These are phyloP conservation scores for Annona squamosa DNA, from an alignment of 164 flowering plant genomes.

Conservation along the genomic window DNA sequence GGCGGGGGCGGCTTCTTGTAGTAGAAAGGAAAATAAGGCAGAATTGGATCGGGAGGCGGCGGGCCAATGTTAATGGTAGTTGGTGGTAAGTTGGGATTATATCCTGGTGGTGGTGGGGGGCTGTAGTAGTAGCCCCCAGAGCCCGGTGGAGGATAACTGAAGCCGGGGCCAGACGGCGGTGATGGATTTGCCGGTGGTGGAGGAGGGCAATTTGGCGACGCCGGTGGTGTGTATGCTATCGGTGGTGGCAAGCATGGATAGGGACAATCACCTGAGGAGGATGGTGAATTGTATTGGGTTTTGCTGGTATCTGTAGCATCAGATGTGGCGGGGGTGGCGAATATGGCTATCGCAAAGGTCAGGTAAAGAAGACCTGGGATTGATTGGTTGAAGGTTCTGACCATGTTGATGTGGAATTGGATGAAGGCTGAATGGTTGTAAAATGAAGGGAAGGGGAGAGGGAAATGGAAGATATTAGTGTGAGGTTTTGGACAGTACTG, in stretches of 20 bases:
- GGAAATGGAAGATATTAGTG: background rate
- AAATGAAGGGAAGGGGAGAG: background rate
- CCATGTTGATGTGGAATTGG: background rate
- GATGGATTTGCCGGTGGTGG: background rate
- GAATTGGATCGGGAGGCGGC: background rate
- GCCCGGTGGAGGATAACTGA: background rate
- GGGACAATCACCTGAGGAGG: background rate
- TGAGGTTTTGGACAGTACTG: background rate
- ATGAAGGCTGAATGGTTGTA: background rate
- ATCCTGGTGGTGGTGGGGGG: background rate
- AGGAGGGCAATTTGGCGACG: background rate
- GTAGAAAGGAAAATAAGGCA: background rate
- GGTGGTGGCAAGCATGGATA: background rate
- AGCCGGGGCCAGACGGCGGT: background rate
- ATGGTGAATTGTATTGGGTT: background rate
- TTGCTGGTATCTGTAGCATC: background rate
- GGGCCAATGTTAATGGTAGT: background rate
- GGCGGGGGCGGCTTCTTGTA: background rate
- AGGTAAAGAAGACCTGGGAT: background rate
- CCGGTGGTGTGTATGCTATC: background rate
- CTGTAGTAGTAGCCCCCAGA: background rate
- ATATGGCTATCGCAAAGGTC: background rate
- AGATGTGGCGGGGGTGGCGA: background rate
- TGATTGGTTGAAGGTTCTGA: background rate
- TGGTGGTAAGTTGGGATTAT: background rate